A percentile compares a stretch with the other conserved stretches of the same genome.
Conservation (phyloP, 352 stramenopile species). For the Phytophthora fragariae region DNA sequence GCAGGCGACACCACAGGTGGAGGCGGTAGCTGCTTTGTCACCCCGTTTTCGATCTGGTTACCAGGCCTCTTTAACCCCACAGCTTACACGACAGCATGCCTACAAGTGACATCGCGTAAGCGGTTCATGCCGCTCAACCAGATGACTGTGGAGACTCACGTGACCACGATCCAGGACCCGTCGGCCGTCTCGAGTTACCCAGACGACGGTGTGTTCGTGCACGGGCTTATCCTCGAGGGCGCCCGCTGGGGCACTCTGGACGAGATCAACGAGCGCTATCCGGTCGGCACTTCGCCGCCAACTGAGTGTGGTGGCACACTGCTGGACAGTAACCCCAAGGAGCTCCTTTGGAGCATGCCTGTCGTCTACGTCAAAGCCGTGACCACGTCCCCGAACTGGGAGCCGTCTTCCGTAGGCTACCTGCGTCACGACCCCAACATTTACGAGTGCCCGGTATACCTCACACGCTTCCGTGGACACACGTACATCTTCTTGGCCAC, state of each 20-base stretch:
- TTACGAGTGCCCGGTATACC: constrained; percentile 97
- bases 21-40: constrained; percentile 74
- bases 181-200: constrained; percentile 84
- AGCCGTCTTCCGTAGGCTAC: constrained; percentile 96
- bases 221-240: constrained; percentile 97
- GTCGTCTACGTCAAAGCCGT: constrained; percentile 97
- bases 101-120: constrained; percentile 95
- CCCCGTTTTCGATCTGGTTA: constrained; percentile 95
- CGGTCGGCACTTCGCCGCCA: constrained; percentile 81
- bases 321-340: constrained; percentile 95
- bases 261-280: constrained; percentile 90
- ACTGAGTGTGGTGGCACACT: constrained; percentile 91
- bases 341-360: constrained; percentile 93
- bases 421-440: constrained; percentile 92
- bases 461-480: constrained; percentile 96
- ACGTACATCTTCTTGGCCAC: constrained; percentile 98
- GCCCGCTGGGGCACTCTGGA: constrained; percentile 92
- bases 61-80: constrained; percentile 96
- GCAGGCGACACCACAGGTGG: constrained; percentile 63
- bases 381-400: constrained; percentile 93
- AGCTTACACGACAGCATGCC: constrained; percentile 95
- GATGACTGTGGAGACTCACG: constrained; percentile 96
- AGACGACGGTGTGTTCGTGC: constrained; percentile 94
- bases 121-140: constrained; percentile 95
- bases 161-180: constrained; percentile 93